Base-by-base conservation (phyloP, 768 basidiomycete genomes). In the Sarcodon sp. region DNA sequence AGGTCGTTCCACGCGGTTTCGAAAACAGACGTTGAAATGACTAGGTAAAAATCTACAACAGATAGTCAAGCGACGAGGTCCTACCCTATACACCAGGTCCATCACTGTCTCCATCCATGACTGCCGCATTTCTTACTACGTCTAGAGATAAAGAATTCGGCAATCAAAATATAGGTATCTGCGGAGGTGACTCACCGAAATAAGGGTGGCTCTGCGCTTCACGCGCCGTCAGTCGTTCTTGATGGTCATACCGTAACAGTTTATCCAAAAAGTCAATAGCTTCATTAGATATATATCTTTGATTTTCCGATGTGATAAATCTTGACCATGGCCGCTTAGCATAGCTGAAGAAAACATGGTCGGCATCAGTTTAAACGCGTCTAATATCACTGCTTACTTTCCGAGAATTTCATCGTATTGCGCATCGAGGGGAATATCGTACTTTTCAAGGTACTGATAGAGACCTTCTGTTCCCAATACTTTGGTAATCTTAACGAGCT, bases 241-340 rank as follows among this genome's bases (percentile, higher is more conserved):
- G 92, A 61, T 98, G 94, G 61, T 98, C 94, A 64, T 97, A 98
- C 47, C 90, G 83, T 61, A 96, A 74, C 34, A 98, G 75, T 66
- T 92, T 92, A 68, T 98, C 94, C 51, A 98, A 67, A 59, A 97
- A 83, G 69, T 96, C 93, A 57, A 97, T 87, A 33, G 92, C 94
- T 59, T 97, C 94, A 61, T 91, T 97, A 18, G 90, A 89, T 57
- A 97, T 91, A 65, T 88, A 96, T 50, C 91, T 79, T 64, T 94
- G 91, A 61, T 96, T 96, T 63, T 93, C 90, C 11, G 87, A 87
- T 8, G 91, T 96, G 57, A 96, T 87, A 66, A 97, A 97, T 50
- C 87, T 76, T 38, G 86, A 80, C 94, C 94, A 98, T 12, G 91
- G 84, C 64, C 96, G 97, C 65, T 87, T 80, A 51, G 87, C 84